Evolutionary conservation across 495 filamentous ascomycete species (phyloP), one percentile per base, ranked within the genome.

Genomic region (Trichoderma orchidacearum): DNA sequence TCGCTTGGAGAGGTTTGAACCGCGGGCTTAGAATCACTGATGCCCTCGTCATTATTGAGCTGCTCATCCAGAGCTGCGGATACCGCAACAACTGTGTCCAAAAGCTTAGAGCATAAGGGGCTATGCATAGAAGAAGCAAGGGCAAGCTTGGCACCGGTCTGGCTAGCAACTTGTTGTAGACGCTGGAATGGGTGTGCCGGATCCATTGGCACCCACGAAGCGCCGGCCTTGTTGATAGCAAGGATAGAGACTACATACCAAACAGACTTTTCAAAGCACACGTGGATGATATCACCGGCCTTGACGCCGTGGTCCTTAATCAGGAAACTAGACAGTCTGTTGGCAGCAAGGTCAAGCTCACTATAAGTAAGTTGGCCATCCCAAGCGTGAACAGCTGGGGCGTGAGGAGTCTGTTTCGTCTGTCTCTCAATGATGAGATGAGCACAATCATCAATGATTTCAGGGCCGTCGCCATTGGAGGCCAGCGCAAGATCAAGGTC

Each of bases 251-350:
- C 51, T 6, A 53, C 18, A n/a, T 30, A 30, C 51, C 51, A 53
- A 13, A 74, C 64, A 4, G 79, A 82, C 51, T 84, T 85, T 36
- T 79, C 73, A 31, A 82, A 69, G 56, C 75, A 80, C 0, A 85
- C 61, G 2, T 80, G 79, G 1, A 95, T 87, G 25, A 30, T n/a
- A 11, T 53, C 51, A 11, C 51, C 51, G 6, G 17, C 75, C 35
- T 85, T 75, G 54, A 90, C 74, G 27, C 91, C 92, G 13, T 53
- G 51, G 56, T 80, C 75, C 30, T 81, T 70, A 35, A 89, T 77
- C 31, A 48, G n/a, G 6, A 48, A 12, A 48, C 27, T 48, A 11
- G 53, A 30, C 4, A 55, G 31, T 12, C 23, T 38, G 11, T 34
- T 55, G 18, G 53, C 29, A 25, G 30, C 30, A 13, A 15, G 30